These are phyloP conservation scores for Pterothamnion heteromorphum DNA, from an alignment of 31 red algal species.

Conservation along the genomic window DNA sequence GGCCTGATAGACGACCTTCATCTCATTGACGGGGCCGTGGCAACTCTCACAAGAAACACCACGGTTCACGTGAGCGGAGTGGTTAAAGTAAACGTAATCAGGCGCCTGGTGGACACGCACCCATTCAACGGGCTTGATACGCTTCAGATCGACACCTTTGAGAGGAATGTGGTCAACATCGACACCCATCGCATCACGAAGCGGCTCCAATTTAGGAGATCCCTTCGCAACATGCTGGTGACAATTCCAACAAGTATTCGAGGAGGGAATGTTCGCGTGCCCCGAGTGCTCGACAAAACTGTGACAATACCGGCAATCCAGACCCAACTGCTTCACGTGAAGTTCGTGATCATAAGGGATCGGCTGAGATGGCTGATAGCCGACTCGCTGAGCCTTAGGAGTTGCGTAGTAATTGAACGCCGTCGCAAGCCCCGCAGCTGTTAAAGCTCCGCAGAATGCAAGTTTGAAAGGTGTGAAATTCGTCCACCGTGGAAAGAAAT, in stretches of 20 bases:
- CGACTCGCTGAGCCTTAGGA: no score
- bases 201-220: neutral
- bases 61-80: slow-evolving; percentile 1
- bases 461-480: no score
- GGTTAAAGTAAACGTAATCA: neutral
- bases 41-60: neutral
- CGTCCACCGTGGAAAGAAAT: no score
- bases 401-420: no score
- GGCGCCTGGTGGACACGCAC: neutral
- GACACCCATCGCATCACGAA: neutral
- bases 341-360: no score
- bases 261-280: neutral
- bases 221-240: neutral
- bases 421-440: no score
- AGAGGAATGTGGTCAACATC: no score
- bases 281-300: neutral
- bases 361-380: no score
- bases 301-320: neutral
- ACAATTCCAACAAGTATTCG: neutral
- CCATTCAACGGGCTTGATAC: neutral
- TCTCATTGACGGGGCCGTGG: neutral
- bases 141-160: no score
- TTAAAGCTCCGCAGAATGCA: no score
- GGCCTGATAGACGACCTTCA: neutral
- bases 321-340: neutral